Conservation (phyloP, 306 rosid genomes). For the Quercus mongolica region DNA sequence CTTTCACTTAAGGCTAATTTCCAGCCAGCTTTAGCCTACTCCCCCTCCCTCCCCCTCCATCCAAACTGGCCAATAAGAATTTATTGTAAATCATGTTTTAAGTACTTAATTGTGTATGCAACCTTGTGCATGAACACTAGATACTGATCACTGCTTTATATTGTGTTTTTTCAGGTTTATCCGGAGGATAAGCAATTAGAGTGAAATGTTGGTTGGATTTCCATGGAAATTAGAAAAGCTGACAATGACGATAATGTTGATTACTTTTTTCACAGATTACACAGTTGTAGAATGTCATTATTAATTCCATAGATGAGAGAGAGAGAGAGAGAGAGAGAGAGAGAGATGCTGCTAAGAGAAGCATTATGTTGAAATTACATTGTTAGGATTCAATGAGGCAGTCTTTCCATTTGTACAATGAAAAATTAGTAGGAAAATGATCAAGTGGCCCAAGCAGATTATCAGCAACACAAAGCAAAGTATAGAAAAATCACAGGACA, state of each 20-base stretch:
- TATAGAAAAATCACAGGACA: too few relatives aligned
- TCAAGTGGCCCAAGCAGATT: background rate
- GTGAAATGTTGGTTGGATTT: background rate
- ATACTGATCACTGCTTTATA: background rate
- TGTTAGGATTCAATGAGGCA: background rate
- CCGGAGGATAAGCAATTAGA: constrained; percentile 20
- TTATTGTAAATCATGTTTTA: background rate
- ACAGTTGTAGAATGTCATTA: background rate
- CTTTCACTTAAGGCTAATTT: background rate
- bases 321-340: background rate
- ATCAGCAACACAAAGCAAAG: background rate
- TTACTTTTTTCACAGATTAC: background rate
- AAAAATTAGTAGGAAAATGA: background rate
- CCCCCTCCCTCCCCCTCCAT: too few relatives aligned
- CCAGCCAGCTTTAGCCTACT: too few relatives aligned
- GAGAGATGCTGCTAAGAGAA: background rate
- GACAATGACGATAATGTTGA: background rate
- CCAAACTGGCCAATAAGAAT: background rate
- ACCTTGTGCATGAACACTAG: background rate
- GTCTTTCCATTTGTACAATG: background rate
- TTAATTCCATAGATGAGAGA: background rate
- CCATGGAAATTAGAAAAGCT: background rate
- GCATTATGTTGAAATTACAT: background rate
- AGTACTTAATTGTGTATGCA: background rate
- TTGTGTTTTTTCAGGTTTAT: constrained; percentile 33